A percentile compares a stretch with the other conserved stretches of the same genome.
Evolutionary conservation across 352 stramenopile genomes (phyloP).

Genomic region (Phytophthora podocarpi): DNA sequence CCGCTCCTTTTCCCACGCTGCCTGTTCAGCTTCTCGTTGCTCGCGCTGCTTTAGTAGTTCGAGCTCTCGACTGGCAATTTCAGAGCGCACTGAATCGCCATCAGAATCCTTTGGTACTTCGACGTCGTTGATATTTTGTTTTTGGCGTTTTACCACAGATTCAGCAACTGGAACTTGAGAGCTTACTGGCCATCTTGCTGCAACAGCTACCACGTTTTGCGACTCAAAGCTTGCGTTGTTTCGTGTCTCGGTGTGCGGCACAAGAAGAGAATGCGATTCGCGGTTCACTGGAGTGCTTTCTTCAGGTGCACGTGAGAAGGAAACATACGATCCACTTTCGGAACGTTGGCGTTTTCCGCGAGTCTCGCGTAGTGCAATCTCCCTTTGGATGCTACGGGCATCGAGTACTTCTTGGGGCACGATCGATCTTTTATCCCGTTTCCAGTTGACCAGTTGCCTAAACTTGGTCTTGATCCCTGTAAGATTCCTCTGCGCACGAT

Average conservation of each 20-base stretch:
- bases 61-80: conserved; percentile 40
- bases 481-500: conserved; percentile 23
- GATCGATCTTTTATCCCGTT: conserved; percentile 6
- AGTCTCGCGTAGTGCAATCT: conserved; percentile 21
- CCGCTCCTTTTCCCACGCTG: conserved; percentile 41
- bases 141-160: conserved; percentile 16
- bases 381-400: conserved; percentile 34
- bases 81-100: conserved; percentile 16
- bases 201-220: conserved; percentile 14
- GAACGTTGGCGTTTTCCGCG: conserved; percentile 16
- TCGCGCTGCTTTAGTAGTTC: conserved; percentile 35
- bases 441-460: conserved; percentile 41
- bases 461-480: conserved; percentile 47
- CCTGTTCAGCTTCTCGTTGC: conserved; percentile 34
- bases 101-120: neutral
- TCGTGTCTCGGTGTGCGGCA: conserved; percentile 7
- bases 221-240: conserved; percentile 18
- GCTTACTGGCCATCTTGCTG: conserved; percentile 1
- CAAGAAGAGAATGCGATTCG: conserved; percentile 5
- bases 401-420: conserved; percentile 28
- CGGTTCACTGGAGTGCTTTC: neutral
- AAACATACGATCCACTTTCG: conserved; percentile 14
- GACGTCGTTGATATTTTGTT: neutral
- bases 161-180: conserved; percentile 8
- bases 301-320: conserved; percentile 11